Conservation (phyloP, 768 basidiomycete genomes). For the Mycena epipterygia region DNA sequence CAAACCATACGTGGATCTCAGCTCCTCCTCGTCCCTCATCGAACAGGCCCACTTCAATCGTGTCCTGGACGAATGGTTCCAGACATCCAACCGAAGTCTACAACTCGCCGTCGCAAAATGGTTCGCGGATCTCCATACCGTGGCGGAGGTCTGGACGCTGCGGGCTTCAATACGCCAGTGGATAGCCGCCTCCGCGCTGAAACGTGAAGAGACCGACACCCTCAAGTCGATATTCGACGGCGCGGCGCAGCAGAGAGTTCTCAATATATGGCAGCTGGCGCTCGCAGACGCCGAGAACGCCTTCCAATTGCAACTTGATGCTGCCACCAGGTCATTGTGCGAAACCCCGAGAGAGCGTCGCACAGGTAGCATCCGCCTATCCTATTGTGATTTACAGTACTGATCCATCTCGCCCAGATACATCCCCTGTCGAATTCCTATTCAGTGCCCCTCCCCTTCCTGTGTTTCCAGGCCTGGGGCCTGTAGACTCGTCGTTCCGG, state of each 20-base stretch:
- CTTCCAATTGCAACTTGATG: conserved; percentile 60
- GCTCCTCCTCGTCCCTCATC: conserved; percentile 68
- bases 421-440: conserved; percentile 65
- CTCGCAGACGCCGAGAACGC: conserved; percentile 59
- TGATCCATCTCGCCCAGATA: conserved; percentile 51
- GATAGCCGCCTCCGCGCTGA: conserved; percentile 60
- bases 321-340: conserved; percentile 52
- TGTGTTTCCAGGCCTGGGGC: conserved; percentile 52
- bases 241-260: conserved; percentile 66
- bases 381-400: conserved; percentile 16
- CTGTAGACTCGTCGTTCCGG: conserved; percentile 64
- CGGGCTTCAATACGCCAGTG: conserved; percentile 65
- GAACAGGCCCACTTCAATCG: conserved; percentile 57
- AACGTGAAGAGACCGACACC: conserved; percentile 58
- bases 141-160: conserved; percentile 82
- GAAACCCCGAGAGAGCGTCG: conserved; percentile 42
- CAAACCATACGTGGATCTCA: conserved; percentile 86
- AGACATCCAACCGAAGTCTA: conserved; percentile 61
- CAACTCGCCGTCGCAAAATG: conserved; percentile 63
- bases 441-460: conserved; percentile 69
- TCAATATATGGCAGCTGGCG: conserved; percentile 69
- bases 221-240: conserved; percentile 65
- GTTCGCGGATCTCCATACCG: conserved; percentile 70
- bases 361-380: conserved; percentile 42
- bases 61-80: conserved; percentile 76